phyloP scores from a whole-genome alignment of 2,329 filamentous ascomycete species.

The Graphilbum fragrans region DNA sequence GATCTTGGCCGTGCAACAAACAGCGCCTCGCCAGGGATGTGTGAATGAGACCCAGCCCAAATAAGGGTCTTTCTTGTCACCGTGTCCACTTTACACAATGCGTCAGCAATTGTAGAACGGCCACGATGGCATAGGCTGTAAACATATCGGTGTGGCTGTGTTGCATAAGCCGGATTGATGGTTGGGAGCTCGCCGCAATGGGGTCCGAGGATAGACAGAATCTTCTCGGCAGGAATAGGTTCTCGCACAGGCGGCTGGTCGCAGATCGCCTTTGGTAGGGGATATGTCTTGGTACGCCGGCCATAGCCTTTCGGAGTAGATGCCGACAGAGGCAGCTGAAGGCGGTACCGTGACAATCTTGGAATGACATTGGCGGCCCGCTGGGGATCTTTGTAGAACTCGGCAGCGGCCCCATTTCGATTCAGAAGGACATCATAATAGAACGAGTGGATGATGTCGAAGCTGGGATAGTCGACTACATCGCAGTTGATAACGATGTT shows the following conservation, averaged over 20 bases:
- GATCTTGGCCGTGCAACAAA: conserved; percentile 42
- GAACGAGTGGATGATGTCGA: conserved; percentile 52
- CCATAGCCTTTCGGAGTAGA: too few relatives aligned
- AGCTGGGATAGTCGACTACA: conserved; percentile 47
- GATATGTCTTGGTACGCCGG: too few relatives aligned
- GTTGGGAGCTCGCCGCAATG: conserved; percentile 52
- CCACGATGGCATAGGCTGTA: conserved; percentile 47
- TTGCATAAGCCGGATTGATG: conserved; percentile 46
- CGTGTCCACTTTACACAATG: conserved; percentile 53
- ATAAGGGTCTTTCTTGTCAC: conserved; percentile 34
- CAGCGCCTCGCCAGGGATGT: conserved; percentile 59
- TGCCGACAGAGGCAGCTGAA: not conserved
- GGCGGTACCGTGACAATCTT: conserved; percentile 28
- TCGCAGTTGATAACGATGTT: conserved; percentile 49
- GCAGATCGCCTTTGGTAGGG: not conserved
- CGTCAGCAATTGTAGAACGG: conserved; percentile 47
- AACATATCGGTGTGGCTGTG: conserved; percentile 43
- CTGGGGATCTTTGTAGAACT: conserved; percentile 28
- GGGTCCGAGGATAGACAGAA: conserved; percentile 35
- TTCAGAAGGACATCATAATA: conserved; percentile 59
- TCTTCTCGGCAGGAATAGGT: conserved; percentile 14
- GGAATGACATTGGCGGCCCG: conserved; percentile 22
- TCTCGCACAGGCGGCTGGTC: not conserved
- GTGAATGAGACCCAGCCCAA: conserved; percentile 41
- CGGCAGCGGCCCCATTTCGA: conserved; percentile 30